Evolutionary conservation across 2,329 filamentous ascomycete genomes (phyloP), one percentile per base, ranked within the genome.

Genomic region (Talaromyces funiculosus): DNA sequence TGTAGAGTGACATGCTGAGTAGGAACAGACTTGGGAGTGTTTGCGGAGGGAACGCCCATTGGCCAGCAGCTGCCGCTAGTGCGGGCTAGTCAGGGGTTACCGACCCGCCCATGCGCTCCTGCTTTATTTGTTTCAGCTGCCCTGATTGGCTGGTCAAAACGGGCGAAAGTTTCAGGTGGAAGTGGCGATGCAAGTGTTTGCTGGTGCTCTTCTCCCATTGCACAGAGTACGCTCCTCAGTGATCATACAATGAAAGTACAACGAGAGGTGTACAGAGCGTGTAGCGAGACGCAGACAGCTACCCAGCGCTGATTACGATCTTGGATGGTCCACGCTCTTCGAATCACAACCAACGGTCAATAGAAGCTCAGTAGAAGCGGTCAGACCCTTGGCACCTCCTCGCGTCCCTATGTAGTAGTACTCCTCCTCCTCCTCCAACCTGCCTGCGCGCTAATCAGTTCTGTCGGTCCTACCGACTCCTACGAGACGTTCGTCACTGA

Each of bases 81-180:
- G 10, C 20, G 22, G 2, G 53, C 24, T 61, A 61, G 59, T 61
- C 59, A 61, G 59, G 59, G 59, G 59, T 61, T 5, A n/a, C 3
- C 4, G 20, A 0, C 4, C 51, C 51, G 40, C 33, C 9, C 14
- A 7, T 14, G 47, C 10, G 12, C 12, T 22, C 3, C 31, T 16
- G 31, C 7, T 26, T 7, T 31, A 16, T n/a, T 18, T 4, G n/a
- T n/a, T n/a, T n/a, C n/a, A n/a, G n/a, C n/a, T n/a, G n/a, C 16
- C 10, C 31, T 54, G 51, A 40, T 54, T 54, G 51, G 51, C 31
- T 40, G 7, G 40, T 54, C 26, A 40, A 24, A 7, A 3, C 35
- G 2, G 20, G 1, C 24, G 18, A 24, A 24, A 40, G 51, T 54
- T 54, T 40, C 33, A 22, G 51, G 14, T 29, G 24, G 24, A 12